phyloP scores from a whole-genome alignment of 371 early-diverging fungal genomes.

The Mucor velutinosus region DNA sequence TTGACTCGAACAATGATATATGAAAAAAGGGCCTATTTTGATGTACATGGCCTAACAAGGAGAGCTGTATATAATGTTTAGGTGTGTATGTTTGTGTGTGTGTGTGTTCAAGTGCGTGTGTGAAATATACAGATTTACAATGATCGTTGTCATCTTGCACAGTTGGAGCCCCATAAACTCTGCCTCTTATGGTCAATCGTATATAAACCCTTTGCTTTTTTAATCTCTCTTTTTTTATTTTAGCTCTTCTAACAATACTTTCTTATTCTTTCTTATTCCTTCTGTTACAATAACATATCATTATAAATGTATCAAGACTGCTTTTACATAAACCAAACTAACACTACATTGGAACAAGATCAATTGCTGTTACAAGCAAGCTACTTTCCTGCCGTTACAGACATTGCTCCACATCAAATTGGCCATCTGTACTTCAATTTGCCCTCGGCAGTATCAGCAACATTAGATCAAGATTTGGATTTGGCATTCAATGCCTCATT shows the following conservation, averaged over 20 bases:
- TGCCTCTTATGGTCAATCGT: background rate
- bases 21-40: background rate
- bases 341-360: background rate
- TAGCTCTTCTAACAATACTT: background rate
- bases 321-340: conserved; percentile 1
- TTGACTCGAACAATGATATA: background rate
- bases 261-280: background rate
- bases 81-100: background rate
- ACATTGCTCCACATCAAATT: background rate
- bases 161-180: background rate
- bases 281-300: background rate
- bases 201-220: background rate
- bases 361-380: background rate
- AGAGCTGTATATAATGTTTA: background rate
- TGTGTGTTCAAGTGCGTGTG: background rate
- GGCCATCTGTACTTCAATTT: background rate
- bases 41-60: background rate
- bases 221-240: background rate
- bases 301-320: conserved; percentile 1
- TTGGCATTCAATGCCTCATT: background rate
- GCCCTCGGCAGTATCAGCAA: background rate
- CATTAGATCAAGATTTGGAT: background rate
- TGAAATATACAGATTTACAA: background rate
- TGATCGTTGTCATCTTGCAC: background rate
- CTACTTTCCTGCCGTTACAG: background rate